These are phyloP conservation scores for Penicillium samsonianum DNA, from an alignment of 495 filamentous ascomycete species.

Conservation along the genomic window DNA sequence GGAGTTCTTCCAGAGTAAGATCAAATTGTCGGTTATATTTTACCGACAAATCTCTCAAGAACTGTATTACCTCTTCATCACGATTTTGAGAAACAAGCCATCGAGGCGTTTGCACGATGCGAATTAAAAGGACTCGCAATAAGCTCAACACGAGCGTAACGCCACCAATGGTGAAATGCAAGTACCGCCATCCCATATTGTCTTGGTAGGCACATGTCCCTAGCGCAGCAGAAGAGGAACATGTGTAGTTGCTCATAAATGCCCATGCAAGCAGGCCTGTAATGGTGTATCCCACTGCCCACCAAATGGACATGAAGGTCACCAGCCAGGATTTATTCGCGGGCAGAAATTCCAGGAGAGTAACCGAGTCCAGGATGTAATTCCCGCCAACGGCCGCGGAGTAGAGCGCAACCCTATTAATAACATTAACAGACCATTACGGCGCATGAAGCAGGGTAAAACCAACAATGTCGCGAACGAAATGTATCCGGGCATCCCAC, in stretches of 20 bases:
- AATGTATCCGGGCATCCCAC: conserved; percentile 43
- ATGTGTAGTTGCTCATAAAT: conserved; percentile 42
- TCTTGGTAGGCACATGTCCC: conserved; percentile 21
- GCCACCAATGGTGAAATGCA: conserved; percentile 33
- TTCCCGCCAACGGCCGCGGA: conserved; percentile 52
- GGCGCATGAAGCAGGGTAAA: no score
- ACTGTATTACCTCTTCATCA: conserved; percentile 27
- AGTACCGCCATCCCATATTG: conserved; percentile 41
- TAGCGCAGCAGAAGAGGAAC: conserved; percentile 24
- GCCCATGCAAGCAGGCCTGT: conserved; percentile 46
- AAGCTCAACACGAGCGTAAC: conserved; percentile 31
- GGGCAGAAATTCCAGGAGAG: conserved; percentile 58
- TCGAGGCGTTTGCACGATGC: conserved; percentile 33
- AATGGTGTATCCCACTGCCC: conserved; percentile 53
- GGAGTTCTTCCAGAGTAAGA: conserved; percentile 29
- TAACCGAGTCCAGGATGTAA: conserved; percentile 45
- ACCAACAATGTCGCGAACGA: conserved; percentile 50
- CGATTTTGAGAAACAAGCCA: conserved; percentile 35
- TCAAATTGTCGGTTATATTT: conserved; percentile 24
- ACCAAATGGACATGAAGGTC: conserved; percentile 53
- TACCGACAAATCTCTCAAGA: conserved; percentile 23
- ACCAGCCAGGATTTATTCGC: conserved; percentile 46
- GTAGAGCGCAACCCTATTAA: no score
- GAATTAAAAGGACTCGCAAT: conserved; percentile 26
- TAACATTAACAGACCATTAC: no score